Evolutionary conservation across 345 rosid species (phyloP), one percentile per base, ranked within the genome.

Genomic region (Chamaenerion angustifolium): DNA sequence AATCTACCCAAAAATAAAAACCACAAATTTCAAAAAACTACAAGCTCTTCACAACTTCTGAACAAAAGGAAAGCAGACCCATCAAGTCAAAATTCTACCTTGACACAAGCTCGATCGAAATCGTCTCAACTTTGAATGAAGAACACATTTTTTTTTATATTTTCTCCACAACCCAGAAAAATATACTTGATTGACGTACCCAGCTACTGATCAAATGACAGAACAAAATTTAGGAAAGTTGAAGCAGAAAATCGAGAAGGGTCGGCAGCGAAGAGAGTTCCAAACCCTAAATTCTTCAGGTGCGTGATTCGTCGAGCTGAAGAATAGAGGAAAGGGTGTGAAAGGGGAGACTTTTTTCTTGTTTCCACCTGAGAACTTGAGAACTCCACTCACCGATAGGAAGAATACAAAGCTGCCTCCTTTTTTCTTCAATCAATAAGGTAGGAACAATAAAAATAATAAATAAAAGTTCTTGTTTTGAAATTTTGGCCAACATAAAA

Each of bases 331-430:
- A 74, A 68, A 71, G 75, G 78, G 81, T 71, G 92, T 82, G 95
- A 80, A 76, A 67, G 76, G 69, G 79, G 73, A 75, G 86, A 88
- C 84, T 70, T 78, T 61, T n/a, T 70, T 78, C 37, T 31, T 52
- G 73, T 61, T 65, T 61, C 53, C 67, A 57, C 64, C 64, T 31
- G 37, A 31, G 37, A 31, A 59, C 54, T 68, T 46, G 52, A 48
- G 58, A 55, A 71, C 68, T 63, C 76, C 80, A 74, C 80, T 64
- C 73, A 68, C 49, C 57, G 56, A 71, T 75, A 63, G 16, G 46
- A 41, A 53, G 15, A 53, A 40, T 42, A 41, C 18, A 15, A 21
- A 53, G 40, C 40, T 15, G 16, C 15, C 11, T 45, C 46, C 35
- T 42, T 16, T 12, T 9, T 19, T 11, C 11, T 5, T 52, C 56